Conservation (phyloP, 306 rosid species). For the Dryas octopetala region DNA sequence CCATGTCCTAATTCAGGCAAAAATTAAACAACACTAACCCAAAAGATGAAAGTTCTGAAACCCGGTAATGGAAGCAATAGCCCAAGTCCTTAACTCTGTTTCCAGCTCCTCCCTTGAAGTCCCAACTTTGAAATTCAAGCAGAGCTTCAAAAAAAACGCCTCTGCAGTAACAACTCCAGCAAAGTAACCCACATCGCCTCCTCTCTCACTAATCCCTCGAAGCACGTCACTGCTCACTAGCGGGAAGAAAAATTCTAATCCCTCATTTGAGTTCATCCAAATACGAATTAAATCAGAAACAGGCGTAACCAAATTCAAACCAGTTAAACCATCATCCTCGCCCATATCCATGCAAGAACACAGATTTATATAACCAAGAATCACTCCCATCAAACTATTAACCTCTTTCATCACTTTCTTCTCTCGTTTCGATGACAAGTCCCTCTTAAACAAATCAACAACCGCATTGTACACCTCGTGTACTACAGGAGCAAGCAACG, state of each 20-base stretch:
- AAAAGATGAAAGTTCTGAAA: conserved; percentile 52
- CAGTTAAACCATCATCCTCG: conserved; percentile 29
- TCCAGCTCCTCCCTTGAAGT: conserved; percentile 46
- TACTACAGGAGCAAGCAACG: conserved; percentile 65
- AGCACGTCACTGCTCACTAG: conserved; percentile 50
- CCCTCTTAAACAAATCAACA: conserved; percentile 43
- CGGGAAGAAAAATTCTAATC: conserved; percentile 53
- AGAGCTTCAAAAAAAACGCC: conserved; percentile 54
- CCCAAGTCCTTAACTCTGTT: conserved; percentile 56
- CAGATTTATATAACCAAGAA: conserved; percentile 56
- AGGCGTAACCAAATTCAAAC: conserved; percentile 29
- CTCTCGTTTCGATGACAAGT: conserved; percentile 48
- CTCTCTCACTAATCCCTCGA: conserved; percentile 38
- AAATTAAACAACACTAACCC: conserved; percentile 48
- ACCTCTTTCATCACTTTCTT: conserved; percentile 63
- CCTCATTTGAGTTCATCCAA: conserved; percentile 51
- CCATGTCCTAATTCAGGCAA: not conserved
- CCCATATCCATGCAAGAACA: conserved; percentile 38
- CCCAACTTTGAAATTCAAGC: conserved; percentile 36
- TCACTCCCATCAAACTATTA: conserved; percentile 46
- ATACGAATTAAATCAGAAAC: conserved; percentile 47
- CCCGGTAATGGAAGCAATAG: conserved; percentile 62
- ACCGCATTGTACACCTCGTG: conserved; percentile 36
- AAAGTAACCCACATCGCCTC: conserved; percentile 48
- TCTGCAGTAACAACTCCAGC: conserved; percentile 62